Conservation (phyloP, 2,329 filamentous ascomycete genomes). For the Calonectria fujianensis region DNA sequence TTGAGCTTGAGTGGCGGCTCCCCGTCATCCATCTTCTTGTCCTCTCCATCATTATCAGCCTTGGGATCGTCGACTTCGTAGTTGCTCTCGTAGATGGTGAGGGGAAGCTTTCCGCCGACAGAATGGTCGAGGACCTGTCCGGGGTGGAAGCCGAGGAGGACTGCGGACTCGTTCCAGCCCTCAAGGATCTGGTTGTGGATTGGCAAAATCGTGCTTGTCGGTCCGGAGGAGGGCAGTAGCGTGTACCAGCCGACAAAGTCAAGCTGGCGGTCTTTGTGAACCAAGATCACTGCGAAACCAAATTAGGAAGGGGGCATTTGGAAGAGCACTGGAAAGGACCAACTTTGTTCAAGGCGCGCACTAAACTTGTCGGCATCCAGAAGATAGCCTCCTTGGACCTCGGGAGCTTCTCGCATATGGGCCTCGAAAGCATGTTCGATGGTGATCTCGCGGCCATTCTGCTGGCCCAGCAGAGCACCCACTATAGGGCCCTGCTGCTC, state of each 20-base stretch:
- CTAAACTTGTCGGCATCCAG: constrained; percentile 84
- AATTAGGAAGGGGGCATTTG: constrained; percentile 23
- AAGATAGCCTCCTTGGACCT: constrained; percentile 73
- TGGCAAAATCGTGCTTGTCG: constrained; percentile 79
- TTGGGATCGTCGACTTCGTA: constrained; percentile 80
- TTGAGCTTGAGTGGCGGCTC: constrained; percentile 76
- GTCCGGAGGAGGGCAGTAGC: constrained; percentile 82
- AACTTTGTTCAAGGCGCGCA: constrained; percentile 89
- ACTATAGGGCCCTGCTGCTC: constrained; percentile 84
- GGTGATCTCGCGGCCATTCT: constrained; percentile 92
- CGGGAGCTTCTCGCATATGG: constrained; percentile 68
- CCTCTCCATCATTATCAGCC: constrained; percentile 72
- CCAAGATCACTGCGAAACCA: constrained; percentile 82
- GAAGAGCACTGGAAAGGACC: constrained; percentile 56
- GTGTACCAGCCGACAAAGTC: constrained; percentile 97
- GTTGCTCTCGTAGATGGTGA: constrained; percentile 92
- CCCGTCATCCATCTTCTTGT: constrained; percentile 83
- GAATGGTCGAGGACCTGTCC: constrained; percentile 71
- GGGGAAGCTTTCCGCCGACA: constrained; percentile 86
- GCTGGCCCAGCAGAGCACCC: constrained; percentile 92
- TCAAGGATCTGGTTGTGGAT: constrained; percentile 87
- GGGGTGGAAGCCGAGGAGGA: constrained; percentile 92
- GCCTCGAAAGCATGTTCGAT: constrained; percentile 96
- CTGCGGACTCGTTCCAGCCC: constrained; percentile 87
- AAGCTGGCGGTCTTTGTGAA: constrained; percentile 88